A percentile compares a stretch with the other conserved stretches of the same genome.
phyloP scores from a whole-genome alignment of 2,329 filamentous ascomycete species.

The Nemania sp. region DNA sequence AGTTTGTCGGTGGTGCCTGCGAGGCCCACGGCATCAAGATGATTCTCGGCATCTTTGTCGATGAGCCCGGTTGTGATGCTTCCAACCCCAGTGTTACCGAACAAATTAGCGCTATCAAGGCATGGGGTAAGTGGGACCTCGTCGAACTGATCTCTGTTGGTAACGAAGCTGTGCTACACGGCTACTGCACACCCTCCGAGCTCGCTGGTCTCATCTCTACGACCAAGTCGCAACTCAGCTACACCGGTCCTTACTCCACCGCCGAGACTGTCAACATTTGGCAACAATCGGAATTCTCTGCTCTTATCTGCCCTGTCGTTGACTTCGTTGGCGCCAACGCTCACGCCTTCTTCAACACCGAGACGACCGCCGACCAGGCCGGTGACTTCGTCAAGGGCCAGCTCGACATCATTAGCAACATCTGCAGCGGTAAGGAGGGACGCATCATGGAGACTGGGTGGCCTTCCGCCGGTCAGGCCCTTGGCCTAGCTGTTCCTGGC shows the following conservation, averaged over 20 bases:
- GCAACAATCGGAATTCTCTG: constrained; percentile 69
- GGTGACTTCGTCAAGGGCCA: constrained; percentile 81
- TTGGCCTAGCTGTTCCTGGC: constrained; percentile 79
- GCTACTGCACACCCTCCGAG: constrained; percentile 70
- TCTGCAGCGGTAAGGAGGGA: constrained; percentile 79
- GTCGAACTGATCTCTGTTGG: constrained; percentile 86
- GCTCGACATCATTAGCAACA: constrained; percentile 74
- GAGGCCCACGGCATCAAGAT: constrained; percentile 76
- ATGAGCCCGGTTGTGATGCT: constrained; percentile 70
- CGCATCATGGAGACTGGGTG: constrained; percentile 93
- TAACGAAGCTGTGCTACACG: constrained; percentile 90
- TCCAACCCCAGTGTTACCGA: constrained; percentile 70
- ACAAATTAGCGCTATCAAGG: constrained; percentile 79
- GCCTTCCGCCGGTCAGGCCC: constrained; percentile 77
- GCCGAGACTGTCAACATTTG: constrained; percentile 87
- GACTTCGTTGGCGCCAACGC: constrained; percentile 88
- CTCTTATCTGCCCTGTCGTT: constrained; percentile 75
- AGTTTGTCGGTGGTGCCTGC: constrained; percentile 78
- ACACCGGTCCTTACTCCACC: constrained; percentile 81
- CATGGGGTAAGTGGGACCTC: constrained; percentile 79
- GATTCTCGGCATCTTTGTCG: constrained; percentile 90
- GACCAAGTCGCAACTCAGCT: constrained; percentile 76
- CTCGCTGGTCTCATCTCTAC: constrained; percentile 78
- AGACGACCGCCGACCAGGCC: constrained; percentile 71
- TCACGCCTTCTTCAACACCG: constrained; percentile 92